These are phyloP conservation scores for Quercus dentata DNA, from an alignment of 306 rosid species.

Conservation along the genomic window DNA sequence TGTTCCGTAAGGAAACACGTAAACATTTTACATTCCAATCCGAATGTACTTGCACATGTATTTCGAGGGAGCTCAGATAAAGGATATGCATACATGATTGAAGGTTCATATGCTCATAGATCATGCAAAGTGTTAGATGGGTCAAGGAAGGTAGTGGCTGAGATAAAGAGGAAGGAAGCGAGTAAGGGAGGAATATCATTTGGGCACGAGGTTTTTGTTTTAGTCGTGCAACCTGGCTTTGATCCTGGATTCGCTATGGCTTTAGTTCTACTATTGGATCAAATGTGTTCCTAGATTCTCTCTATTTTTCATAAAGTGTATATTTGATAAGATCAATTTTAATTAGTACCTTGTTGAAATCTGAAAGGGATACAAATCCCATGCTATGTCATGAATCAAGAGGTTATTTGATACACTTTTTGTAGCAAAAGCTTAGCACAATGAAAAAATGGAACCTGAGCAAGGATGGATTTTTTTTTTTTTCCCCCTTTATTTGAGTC, in stretches of 20 bases:
- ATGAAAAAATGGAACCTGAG: neutral
- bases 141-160: constrained; percentile 54
- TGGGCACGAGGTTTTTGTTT: constrained; percentile 69
- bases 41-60: constrained; percentile 43
- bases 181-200: constrained; percentile 49
- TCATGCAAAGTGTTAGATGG: constrained; percentile 68
- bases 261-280: constrained; percentile 66
- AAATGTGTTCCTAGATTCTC: constrained; percentile 49
- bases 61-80: constrained; percentile 31
- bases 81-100: constrained; percentile 36
- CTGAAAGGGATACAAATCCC: neutral
- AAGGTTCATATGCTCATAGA: constrained; percentile 62
- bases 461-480: neutral
- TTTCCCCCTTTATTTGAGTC: too few species aligned
- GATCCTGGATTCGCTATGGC: constrained; percentile 80
- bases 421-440: neutral
- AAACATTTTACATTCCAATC: constrained; percentile 35
- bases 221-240: constrained; percentile 59
- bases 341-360: neutral
- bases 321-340: neutral
- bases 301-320: too few species aligned
- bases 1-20: constrained; percentile 55
- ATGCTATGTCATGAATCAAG: neutral
- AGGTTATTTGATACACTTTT: neutral
- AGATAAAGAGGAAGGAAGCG: constrained; percentile 68